A percentile compares a stretch with the other conserved stretches of the same genome.
Evolutionary conservation across 1,284 basidiomycete species (phyloP).

Genomic region (Fomitopsis pinicola): DNA sequence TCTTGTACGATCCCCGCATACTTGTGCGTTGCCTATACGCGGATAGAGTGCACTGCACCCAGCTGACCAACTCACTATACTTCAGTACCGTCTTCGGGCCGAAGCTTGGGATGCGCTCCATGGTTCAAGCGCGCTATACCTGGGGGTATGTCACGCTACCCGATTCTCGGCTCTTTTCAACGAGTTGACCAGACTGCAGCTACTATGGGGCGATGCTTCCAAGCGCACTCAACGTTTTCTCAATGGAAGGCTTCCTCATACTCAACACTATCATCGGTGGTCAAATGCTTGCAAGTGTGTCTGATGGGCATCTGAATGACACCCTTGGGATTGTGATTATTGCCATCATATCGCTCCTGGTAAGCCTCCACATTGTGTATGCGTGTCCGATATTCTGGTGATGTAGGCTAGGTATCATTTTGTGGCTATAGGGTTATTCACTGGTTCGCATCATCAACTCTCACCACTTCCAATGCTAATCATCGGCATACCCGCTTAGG

Average conservation of each 20-base stretch:
- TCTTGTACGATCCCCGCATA: conserved; percentile 40
- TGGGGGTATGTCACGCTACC: conserved; percentile 35
- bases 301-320: conserved; percentile 38
- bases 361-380: conserved; percentile 6
- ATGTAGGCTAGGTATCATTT: conserved; percentile 38
- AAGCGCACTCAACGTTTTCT: conserved; percentile 59
- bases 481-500: conserved; percentile 11
- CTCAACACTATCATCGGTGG: conserved; percentile 76
- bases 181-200: conserved; percentile 26
- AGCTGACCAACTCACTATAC: background rate
- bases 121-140: conserved; percentile 59
- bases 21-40: conserved; percentile 38
- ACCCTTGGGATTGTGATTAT: conserved; percentile 79
- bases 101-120: conserved; percentile 57
- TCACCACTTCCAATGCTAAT: conserved; percentile 4
- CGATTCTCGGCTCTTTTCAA: background rate
- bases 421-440: conserved; percentile 65
- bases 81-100: conserved; percentile 56
- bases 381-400: background rate
- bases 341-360: conserved; percentile 59
- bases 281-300: conserved; percentile 66
- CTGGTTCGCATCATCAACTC: conserved; percentile 30
- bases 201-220: conserved; percentile 61
- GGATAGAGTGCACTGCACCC: background rate
- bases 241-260: conserved; percentile 67